These are phyloP conservation scores for Aspergillus phoenicis DNA, from an alignment of 2,329 filamentous ascomycete genomes.

Conservation along the genomic window DNA sequence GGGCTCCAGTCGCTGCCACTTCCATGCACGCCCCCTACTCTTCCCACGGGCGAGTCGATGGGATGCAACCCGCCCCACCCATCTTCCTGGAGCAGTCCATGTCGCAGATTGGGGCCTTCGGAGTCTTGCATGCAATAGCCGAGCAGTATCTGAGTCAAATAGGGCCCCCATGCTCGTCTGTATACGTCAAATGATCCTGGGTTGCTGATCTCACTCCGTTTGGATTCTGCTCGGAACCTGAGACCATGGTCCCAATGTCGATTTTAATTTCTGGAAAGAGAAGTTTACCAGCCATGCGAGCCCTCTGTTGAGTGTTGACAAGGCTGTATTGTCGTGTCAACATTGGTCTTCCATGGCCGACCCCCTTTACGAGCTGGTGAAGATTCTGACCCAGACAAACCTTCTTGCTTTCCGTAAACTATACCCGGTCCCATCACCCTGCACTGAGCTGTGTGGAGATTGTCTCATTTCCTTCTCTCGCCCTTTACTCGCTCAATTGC, in stretches of 20 bases:
- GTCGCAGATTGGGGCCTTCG: slow-evolving; percentile 1
- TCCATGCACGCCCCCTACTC: neutral
- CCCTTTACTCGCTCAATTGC: neutral
- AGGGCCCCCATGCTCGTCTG: slow-evolving; percentile 4
- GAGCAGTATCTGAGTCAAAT: slow-evolving; percentile 10
- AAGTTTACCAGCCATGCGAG: slow-evolving; percentile 10
- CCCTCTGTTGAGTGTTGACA: neutral
- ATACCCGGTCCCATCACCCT: neutral
- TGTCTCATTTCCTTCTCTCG: neutral
- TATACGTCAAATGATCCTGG: slow-evolving; percentile 13
- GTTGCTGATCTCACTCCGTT: slow-evolving; percentile 8
- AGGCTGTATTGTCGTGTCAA: slow-evolving; percentile 12
- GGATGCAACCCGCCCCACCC: slow-evolving; percentile 1
- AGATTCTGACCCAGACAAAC: slow-evolving; percentile 8
- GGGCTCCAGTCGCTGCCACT: slow-evolving; percentile 2
- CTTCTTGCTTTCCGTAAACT: neutral
- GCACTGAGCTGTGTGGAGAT: slow-evolving; percentile 3
- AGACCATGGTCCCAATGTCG: slow-evolving; percentile 9
- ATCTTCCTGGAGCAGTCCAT: slow-evolving; percentile 4
- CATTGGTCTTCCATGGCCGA: slow-evolving; percentile 9
- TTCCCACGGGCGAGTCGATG: neutral
- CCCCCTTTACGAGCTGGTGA: slow-evolving; percentile 8
- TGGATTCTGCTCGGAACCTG: slow-evolving; percentile 3
- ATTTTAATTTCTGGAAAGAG: slow-evolving; percentile 2
- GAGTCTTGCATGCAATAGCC: slow-evolving; percentile 3